Base-by-base conservation (phyloP, 1,284 basidiomycete genomes). In the Thelephora terrestris region DNA sequence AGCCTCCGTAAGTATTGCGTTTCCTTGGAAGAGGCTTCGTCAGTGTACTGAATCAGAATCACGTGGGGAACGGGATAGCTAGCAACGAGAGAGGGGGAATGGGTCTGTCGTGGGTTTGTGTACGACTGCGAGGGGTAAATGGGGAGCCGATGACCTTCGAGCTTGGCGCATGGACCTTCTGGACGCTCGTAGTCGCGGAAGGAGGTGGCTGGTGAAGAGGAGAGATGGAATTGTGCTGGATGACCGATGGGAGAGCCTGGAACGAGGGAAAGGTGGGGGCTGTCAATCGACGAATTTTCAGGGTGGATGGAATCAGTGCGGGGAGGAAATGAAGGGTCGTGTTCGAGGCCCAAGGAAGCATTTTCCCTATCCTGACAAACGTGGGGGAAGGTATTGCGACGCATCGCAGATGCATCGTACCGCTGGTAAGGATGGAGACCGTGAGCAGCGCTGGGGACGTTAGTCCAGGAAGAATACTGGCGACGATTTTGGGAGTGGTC, bases 11-110 rank as follows among this genome's bases (percentile, higher is more conserved):
- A 78, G 59, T 87, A 88, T 65, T 89, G 87, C 0, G 87, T 90
- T 63, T 90, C 87, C 66, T 90, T 90, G 43, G 79, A 82, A 1
- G 86, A 84, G 12, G 87, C 87, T 61, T 90, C 87, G 67, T 90
- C 86, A 0, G 87, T 90, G 67, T 89, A 84, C 64, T 87, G 86
- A 5, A 89, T 81, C 47, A 79, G 77, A 36, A 87, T 71, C 32
- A 75, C 70, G 58, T 77, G 77, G 5, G 73, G 71, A 42, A 25
- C 10, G 21, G 25, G 20, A 42, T 42, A 42, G 9, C 39, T 18
- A 12, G 70, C 65, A 52, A 78, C 65, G 60, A 75, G 77, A 47
- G 74, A 64, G 53, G 74, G 57, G 14, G 17, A 18, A 21, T 7
- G 25, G 12, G 9, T 23, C 6, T 42, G 39, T 42, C 21, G 39